phyloP scores from a whole-genome alignment of 179 eudicot genomes.

The Sideroxylon spinosum region DNA sequence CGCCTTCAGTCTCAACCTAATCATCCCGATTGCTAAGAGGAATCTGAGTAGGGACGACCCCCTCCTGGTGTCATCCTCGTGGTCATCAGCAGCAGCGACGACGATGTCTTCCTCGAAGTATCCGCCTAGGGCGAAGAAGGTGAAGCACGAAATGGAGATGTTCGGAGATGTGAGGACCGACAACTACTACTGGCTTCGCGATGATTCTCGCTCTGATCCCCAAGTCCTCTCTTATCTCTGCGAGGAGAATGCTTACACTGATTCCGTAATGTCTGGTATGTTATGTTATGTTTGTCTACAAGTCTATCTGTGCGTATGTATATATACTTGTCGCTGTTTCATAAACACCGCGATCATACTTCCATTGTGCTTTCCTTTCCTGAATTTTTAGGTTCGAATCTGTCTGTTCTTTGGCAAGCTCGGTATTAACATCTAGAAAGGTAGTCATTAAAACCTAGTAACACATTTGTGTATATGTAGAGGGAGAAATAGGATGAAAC shows the following conservation, averaged over 20 bases:
- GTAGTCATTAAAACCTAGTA: too few relatives aligned
- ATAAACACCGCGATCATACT: too few relatives aligned
- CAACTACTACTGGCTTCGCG: slow-evolving; percentile 85
- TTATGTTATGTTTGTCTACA: not conserved
- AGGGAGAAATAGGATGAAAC: too few relatives aligned
- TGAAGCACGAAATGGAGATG: slow-evolving; percentile 62
- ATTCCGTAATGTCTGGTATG: slow-evolving; percentile 68
- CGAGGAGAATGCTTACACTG: slow-evolving; percentile 57
- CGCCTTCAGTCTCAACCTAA: too few relatives aligned
- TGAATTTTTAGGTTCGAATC: too few relatives aligned
- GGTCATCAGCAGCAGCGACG: slow-evolving; percentile 2
- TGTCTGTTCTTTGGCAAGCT: too few relatives aligned
- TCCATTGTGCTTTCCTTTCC: not conserved
- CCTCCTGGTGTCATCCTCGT: too few relatives aligned
- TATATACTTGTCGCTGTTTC: not conserved
- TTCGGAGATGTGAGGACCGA: slow-evolving; percentile 81
- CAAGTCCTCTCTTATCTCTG: slow-evolving; percentile 55
- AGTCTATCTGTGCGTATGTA: too few relatives aligned
- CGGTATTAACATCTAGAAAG: too few relatives aligned
- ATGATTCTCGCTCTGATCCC: slow-evolving; percentile 71
- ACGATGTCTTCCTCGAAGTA: not conserved
- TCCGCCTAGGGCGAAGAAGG: slow-evolving; percentile 62
- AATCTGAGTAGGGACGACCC: too few relatives aligned
- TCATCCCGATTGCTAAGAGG: too few relatives aligned
- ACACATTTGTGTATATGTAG: too few relatives aligned